Evolutionary conservation across 192 early-diverging fungal genomes (phyloP).

Genomic region (Entrophospora sp.): DNA sequence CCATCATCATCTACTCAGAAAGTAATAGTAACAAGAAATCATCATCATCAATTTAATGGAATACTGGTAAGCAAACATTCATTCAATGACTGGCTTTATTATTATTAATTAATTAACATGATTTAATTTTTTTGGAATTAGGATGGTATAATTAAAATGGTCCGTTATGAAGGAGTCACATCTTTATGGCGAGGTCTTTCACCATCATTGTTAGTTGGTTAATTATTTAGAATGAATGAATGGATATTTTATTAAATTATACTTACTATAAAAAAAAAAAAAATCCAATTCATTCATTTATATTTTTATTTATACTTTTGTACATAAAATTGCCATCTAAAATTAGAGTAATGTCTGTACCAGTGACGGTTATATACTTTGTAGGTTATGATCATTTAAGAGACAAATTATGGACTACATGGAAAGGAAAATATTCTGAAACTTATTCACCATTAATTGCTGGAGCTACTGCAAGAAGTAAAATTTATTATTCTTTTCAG

Average conservation of each 20-base stretch:
- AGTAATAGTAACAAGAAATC: conserved; percentile 24
- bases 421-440: conserved; percentile 23
- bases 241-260: too few species aligned
- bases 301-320: not conserved
- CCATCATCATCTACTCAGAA: too few species aligned
- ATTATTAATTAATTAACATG: not conserved
- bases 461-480: conserved; percentile 72
- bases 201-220: conserved; percentile 62
- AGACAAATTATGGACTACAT: conserved; percentile 32
- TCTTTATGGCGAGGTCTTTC: conserved; percentile 82
- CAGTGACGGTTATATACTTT: conserved; percentile 89
- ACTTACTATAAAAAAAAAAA: too few species aligned
- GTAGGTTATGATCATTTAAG: conserved; percentile 86
- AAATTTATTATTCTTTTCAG: conserved; percentile 3
- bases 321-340: not conserved
- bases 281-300: too few species aligned
- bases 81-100: conserved; percentile 23
- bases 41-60: too few species aligned
- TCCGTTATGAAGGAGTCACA: conserved; percentile 65
- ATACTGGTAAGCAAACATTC: conserved; percentile 31
- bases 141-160: conserved; percentile 71
- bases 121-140: conserved; percentile 18
- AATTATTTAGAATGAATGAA: too few species aligned
- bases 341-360: conserved; percentile 65
- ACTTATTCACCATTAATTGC: conserved; percentile 41